Evolutionary conservation across 2,329 filamentous ascomycete species (phyloP).

Genomic region (Rhinocladiella similis): DNA sequence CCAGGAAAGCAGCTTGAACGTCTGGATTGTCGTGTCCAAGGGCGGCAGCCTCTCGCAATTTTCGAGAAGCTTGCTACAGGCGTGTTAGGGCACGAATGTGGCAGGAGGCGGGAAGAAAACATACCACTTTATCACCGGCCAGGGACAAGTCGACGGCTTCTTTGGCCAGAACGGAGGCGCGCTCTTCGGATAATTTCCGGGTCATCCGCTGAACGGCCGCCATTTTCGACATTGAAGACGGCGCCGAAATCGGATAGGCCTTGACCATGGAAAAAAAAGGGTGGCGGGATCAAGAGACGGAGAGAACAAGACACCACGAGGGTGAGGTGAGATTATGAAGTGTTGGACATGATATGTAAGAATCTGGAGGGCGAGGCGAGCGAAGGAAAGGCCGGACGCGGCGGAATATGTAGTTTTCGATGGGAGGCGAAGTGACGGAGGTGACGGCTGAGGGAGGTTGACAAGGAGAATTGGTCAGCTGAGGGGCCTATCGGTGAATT

Average conservation of each 20-base stretch:
- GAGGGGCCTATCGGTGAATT: constrained; percentile 5
- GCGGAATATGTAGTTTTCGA: background rate
- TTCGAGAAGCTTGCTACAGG: constrained; percentile 46
- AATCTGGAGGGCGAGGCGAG: background rate
- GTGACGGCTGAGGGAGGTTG: constrained; percentile 1
- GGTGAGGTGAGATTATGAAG: constrained; percentile 23
- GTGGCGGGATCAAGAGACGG: background rate
- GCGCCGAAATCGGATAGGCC: background rate
- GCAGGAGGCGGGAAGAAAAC: constrained; percentile 14
- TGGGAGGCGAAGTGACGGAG: constrained; percentile 7
- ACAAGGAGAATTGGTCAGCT: constrained; percentile 13
- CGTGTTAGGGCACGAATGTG: constrained; percentile 11
- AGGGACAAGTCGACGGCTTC: constrained; percentile 50
- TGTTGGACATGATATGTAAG: constrained; percentile 14
- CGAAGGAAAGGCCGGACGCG: background rate
- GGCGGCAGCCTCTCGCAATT: constrained; percentile 50
- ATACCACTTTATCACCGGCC: constrained; percentile 47
- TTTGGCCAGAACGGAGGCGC: constrained; percentile 46
- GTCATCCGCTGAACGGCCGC: constrained; percentile 25
- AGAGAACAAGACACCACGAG: constrained; percentile 4
- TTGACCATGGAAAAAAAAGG: background rate
- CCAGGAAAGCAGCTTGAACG: constrained; percentile 47
- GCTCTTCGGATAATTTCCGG: constrained; percentile 41
- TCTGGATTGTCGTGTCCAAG: constrained; percentile 46
- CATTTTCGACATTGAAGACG: constrained; percentile 22